Evolutionary conservation across 345 rosid species (phyloP), one percentile per base, ranked within the genome.

Genomic region (Citrus trifoliata): DNA sequence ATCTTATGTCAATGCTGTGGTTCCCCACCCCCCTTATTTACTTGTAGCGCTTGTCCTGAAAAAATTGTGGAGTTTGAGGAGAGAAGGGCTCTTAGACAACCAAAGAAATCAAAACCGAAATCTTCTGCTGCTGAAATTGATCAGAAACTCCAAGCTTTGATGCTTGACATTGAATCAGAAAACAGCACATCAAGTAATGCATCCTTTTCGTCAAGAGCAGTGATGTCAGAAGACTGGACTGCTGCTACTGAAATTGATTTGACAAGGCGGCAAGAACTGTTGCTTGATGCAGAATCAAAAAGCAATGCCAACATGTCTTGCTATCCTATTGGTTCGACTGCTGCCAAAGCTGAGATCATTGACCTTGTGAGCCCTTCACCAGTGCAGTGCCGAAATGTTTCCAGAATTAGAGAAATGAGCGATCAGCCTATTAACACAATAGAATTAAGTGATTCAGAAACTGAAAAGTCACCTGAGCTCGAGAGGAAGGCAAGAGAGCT

Each of bases 41-140:
- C 77, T 71, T 78, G 25, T 67, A 93, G 97, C 82, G 98, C 97
- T 46, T 96, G 98, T 86, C 95, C 99, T 13, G 97, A 94, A 83
- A 94, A 82, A 86, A 90, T 91, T 48, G 76, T 46, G 12, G 95
- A 93, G 87, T 91, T 90, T 73, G 91, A 88, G 80, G 90, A 88
- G 85, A 87, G 76, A 81, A 85, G 64, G 84, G 93, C 88, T 79
- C 75, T 68, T 78, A 63, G 83, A 48, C 86, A 80, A 79, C 60
- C 83, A 48, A 82, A 82, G 87, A 87, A 86, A 85, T 73, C 83
- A 6, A 85, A 81, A 82, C 79, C 76, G 38, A 60, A 40, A 64
- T 53, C 75, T 63, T 73, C 81, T 32, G 68, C 82, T 61, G 74
- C 86, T 51, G 93, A 87, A 74, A 80, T 96, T 78, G 89, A 88